Evolutionary conservation across 2,329 filamentous ascomycete species (phyloP), one percentile per base, ranked within the genome.

Genomic region (Fusarium cicatricum): DNA sequence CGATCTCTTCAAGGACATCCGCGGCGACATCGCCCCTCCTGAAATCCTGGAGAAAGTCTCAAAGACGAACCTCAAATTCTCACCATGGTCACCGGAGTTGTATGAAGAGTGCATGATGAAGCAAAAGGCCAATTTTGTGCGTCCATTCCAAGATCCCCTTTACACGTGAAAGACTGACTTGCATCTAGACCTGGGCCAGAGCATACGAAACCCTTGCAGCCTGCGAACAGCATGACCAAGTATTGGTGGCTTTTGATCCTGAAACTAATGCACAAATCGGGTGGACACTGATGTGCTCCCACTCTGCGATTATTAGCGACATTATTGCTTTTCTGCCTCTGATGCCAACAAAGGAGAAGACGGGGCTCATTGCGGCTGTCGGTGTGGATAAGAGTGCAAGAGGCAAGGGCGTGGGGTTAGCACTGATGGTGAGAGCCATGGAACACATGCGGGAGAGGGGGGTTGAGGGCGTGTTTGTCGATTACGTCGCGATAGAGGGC

Each of bases 241-340:
- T 58, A 0, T 33, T 69, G 39, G 66, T 69, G 3, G 66, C 66
- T 4, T 61, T 68, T 2, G 63, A 69, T 2, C 55, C 66, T 0
- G 63, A 68, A 0, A 69, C 60, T 1, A 65, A 68, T 1, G 53
- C 52, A 11, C 66, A 69, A 16, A 55, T 69, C 8, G 66, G 66
- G 12, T 69, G 66, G 66, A 66, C 66, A 0, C 43, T 68, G 1
- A 69, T 69, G 65, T 66, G 58, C 34, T 66, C 65, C 1, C 47
- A 39, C 4, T 40, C 40, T 0, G 21, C 60, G 0, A 31, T 58
- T 2, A 32, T 55, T 0, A 32, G 40, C 9, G 33, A 57, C 5
- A 19, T 21, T 0, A 60, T 50, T 1, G 58, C 65, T 0, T 69
- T 69, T 1, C 11, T 69, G 9, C 62, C 65, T 1, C 38, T 69